phyloP scores from a whole-genome alignment of 805 yeast genomes.

The Kluyveromyces dobzhanskii region DNA sequence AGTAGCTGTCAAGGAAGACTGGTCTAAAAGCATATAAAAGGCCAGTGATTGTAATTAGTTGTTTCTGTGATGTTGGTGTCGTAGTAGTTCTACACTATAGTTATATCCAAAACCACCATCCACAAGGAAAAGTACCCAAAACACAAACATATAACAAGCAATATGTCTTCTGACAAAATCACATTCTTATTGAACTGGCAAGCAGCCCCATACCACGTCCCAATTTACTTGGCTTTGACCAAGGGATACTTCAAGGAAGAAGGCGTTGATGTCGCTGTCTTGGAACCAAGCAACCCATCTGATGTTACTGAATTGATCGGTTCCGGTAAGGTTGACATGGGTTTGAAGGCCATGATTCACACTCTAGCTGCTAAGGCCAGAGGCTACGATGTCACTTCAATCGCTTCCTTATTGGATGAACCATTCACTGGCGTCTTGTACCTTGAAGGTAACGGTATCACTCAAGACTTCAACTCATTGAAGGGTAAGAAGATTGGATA shows the following conservation, averaged over 20 bases:
- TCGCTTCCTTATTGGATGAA: slow-evolving; percentile 47
- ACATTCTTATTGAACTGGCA: slow-evolving; percentile 48
- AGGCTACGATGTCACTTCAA: slow-evolving; percentile 48
- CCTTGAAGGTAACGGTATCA: slow-evolving; percentile 42
- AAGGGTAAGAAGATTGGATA: slow-evolving; percentile 48
- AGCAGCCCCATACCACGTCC: slow-evolving; percentile 49
- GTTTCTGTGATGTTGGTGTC: no score
- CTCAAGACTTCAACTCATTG: slow-evolving; percentile 42
- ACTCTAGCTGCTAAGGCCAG: slow-evolving; percentile 53
- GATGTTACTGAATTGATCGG: slow-evolving; percentile 52
- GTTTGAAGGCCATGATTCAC: slow-evolving; percentile 53
- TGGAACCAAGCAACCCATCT: slow-evolving; percentile 50
- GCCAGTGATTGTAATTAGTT: no score
- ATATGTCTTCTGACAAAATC: slow-evolving; percentile 39
- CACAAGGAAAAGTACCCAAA: no score
- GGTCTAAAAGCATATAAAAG: no score
- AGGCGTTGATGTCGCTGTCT: slow-evolving; percentile 42
- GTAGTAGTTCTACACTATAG: no score
- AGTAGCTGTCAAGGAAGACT: no score
- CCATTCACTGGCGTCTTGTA: slow-evolving; percentile 51
- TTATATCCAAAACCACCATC: no score
- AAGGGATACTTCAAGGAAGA: slow-evolving; percentile 44
- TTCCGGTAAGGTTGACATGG: slow-evolving; percentile 50
- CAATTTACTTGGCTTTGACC: slow-evolving; percentile 41
- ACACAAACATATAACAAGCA: no score